Percentiles rank a stretch among this genome's conserved stretches.
phyloP scores from a whole-genome alignment of 257 asterid species.

The Solanum etuberosum region DNA sequence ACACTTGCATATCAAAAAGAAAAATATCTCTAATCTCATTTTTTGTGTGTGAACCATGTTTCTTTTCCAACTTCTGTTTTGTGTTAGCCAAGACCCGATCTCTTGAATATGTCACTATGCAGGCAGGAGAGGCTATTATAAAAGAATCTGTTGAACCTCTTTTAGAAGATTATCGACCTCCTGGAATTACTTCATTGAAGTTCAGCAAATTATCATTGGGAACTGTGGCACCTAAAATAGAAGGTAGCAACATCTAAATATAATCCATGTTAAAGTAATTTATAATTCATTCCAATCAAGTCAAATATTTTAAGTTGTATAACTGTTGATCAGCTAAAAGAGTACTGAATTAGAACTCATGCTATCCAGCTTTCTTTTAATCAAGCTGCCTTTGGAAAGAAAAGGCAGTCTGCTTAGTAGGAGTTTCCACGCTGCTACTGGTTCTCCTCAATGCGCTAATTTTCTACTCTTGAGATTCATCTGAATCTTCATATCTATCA shows the following conservation, averaged over 20 bases:
- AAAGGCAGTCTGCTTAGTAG: not conserved
- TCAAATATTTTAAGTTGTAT: not conserved
- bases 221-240: slow-evolving; percentile 97
- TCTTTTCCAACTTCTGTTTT: not conserved
- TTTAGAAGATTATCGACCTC: slow-evolving; percentile 88
- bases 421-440: not conserved
- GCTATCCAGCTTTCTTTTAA: not conserved
- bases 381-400: not conserved
- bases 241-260: slow-evolving; percentile 37
- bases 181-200: slow-evolving; percentile 79
- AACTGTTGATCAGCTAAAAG: not conserved
- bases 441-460: not conserved
- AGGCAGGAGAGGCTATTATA: slow-evolving; percentile 97
- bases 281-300: not conserved
- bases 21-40: not conserved
- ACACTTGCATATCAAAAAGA: not conserved
- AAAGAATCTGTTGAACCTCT: slow-evolving; percentile 92
- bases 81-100: not conserved
- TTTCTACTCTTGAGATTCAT: not conserved
- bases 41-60: not conserved
- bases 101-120: slow-evolving; percentile 16
- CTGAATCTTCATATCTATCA: not conserved
- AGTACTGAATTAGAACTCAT: not conserved
- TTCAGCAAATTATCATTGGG: slow-evolving; percentile 93
- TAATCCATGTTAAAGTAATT: not conserved